Base-by-base conservation (phyloP, 768 basidiomycete species). In the Boletus speciosus region DNA sequence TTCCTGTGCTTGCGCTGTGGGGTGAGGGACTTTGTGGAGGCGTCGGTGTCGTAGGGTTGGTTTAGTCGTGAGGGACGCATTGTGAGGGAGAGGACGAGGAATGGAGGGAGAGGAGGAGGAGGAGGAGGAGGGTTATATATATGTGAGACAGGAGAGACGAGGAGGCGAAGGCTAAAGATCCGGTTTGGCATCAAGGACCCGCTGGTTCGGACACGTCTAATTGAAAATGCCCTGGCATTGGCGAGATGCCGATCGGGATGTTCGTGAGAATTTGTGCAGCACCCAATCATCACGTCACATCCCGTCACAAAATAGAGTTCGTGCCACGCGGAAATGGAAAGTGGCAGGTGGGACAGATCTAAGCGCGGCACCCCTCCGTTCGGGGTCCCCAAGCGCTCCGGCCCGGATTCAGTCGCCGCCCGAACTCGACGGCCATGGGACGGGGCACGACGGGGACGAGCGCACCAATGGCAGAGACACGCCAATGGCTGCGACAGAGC, bases 1-100 rank as follows among this genome's bases (percentile, higher is more conserved):
- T 91, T 92, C 63, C 86, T 78, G 72, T 91, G 89, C 60, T 90
- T 90, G 52, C 89, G 79, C 67, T 86, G 85, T 19, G 89, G 88
- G 1, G 87, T 91, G 56, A 69, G 69, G 38, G 63, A 66, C 45
- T 63, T 70, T 9, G 16, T 4, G 5, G 58, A 35, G 0, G 44
- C 1, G 21, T 70, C 68, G 0, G 57, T 8, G 46, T 70, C 68
- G 54, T 64, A 61, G 4, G 57, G 29, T 12, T 55, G 21, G 27
- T 68, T 47, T 5, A 61, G 32, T 55, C 67, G 57, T 15, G 61
- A 49, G 25, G 69, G 55, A 50, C 65, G 66, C 69, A 71, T 62
- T 43, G 47, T 48, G 61, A 50, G 25, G 57, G 57, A 50, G 50
- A 31, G 49, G 34, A 39, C 48, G 25, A n/a, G 41, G 51, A 47